phyloP scores from a whole-genome alignment of 1,284 basidiomycete species.

The Fomitopsis pinicola region DNA sequence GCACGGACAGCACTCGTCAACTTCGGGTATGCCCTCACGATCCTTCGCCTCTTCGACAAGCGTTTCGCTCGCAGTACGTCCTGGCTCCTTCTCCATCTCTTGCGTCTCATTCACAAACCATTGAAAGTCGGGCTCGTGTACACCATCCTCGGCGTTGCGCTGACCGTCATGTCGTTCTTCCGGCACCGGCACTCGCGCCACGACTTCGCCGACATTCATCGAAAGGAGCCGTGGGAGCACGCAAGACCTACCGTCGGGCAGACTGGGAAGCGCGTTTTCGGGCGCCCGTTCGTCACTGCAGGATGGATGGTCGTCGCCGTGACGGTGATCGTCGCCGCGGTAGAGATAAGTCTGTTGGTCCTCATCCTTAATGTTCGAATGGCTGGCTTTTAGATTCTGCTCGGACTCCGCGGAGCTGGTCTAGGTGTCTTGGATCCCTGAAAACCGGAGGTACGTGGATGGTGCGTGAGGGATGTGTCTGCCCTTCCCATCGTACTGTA shows the following conservation, averaged over 20 bases:
- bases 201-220: conserved; percentile 62
- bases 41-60: conserved; percentile 72
- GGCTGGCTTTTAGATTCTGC: neutral
- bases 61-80: conserved; percentile 65
- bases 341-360: conserved; percentile 63
- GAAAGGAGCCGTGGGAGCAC: conserved; percentile 7
- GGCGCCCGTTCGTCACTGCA: conserved; percentile 76
- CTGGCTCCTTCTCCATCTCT: conserved; percentile 2
- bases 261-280: conserved; percentile 56
- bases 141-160: conserved; percentile 55
- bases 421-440: no score
- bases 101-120: neutral
- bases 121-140: conserved; percentile 68
- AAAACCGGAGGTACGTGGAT: no score
- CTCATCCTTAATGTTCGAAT: conserved; percentile 28
- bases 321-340: conserved; percentile 53
- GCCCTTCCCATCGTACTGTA: no score
- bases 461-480: no score
- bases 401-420: neutral
- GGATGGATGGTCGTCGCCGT: conserved; percentile 69
- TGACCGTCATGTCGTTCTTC: conserved; percentile 57
- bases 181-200: conserved; percentile 63
- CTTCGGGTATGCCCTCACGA: conserved; percentile 70
- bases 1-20: conserved; percentile 70
- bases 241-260: conserved; percentile 53